phyloP scores from a whole-genome alignment of 2,329 filamentous ascomycete species.

The Pseudogymnoascus sp. region DNA sequence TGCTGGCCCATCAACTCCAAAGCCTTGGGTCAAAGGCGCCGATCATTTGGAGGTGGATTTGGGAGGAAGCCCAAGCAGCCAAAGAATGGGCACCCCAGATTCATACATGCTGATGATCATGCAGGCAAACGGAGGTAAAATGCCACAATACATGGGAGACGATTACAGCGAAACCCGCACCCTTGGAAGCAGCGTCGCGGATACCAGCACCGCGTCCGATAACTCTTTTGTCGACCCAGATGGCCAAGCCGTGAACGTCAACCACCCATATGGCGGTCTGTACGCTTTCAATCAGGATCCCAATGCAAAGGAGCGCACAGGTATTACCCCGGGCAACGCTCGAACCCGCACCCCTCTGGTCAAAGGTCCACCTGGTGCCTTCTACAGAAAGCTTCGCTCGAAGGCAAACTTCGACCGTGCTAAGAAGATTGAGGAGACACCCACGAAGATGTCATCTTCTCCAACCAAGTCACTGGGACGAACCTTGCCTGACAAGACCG shows the following conservation, averaged over 20 bases:
- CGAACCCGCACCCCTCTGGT: slow-evolving; percentile 13
- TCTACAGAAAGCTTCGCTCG: slow-evolving; percentile 20
- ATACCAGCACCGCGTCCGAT: background rate
- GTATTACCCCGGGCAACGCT: background rate
- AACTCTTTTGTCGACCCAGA: background rate
- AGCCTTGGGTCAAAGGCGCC: background rate
- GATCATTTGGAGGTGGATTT: background rate
- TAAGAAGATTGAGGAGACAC: background rate
- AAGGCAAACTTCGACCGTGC: slow-evolving; percentile 8
- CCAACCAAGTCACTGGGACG: background rate
- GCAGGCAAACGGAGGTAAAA: background rate
- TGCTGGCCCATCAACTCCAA: background rate
- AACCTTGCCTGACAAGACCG: background rate
- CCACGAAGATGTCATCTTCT: background rate
- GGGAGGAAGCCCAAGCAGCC: background rate
- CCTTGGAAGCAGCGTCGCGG: background rate
- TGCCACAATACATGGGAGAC: slow-evolving; percentile 5
- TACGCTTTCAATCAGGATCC: background rate
- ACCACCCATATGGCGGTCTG: background rate
- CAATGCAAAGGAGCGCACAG: background rate
- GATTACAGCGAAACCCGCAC: background rate
- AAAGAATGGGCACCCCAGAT: background rate
- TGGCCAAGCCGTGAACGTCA: background rate
- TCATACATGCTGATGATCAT: background rate
- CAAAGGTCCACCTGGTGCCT: slow-evolving; percentile 19